Percentiles rank a stretch among this genome's conserved stretches.
Conservation (phyloP, 1,284 basidiomycete species). For the Sanghuangporus baumii region DNA sequence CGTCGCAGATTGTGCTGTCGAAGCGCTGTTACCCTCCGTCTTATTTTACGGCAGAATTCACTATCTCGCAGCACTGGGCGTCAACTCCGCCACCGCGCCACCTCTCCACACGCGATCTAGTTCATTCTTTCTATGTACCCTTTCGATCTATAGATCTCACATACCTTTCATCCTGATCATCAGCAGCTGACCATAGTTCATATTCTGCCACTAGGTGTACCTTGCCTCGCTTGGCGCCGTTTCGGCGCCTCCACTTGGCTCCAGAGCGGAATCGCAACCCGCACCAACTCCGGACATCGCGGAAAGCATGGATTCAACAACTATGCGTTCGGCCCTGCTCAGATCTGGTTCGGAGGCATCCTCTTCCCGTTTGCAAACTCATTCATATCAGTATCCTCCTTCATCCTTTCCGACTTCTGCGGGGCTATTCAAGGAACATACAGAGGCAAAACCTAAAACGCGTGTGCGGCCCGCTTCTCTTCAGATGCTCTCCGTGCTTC, state of each 20-base stretch:
- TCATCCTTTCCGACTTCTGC: slow-evolving; percentile 2
- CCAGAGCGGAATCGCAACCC: not conserved
- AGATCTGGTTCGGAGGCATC: not conserved
- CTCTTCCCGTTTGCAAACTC: not conserved
- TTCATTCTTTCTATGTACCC: too few species aligned
- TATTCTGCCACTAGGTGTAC: slow-evolving; percentile 9
- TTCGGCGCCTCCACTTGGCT: not conserved
- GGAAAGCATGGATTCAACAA: not conserved
- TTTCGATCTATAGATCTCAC: not conserved
- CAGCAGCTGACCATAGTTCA: slow-evolving; percentile 2
- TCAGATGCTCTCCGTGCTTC: not conserved
- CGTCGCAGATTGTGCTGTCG: not conserved
- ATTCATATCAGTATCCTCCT: slow-evolving; percentile 12
- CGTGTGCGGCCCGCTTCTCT: slow-evolving; percentile 6
- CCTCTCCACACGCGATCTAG: too few species aligned
- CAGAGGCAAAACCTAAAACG: not conserved
- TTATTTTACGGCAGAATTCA: not conserved
- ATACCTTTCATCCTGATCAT: not conserved
- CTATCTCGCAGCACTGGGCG: not conserved
- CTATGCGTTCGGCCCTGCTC: not conserved
- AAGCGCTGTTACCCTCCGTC: not conserved
- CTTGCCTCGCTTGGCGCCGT: slow-evolving; percentile 11
- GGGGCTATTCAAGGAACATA: not conserved
- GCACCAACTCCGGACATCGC: not conserved
- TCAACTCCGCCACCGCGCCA: not conserved